A percentile compares a stretch with the other conserved stretches of the same genome.
These are phyloP conservation scores for Epichloe gansuensis DNA, from an alignment of 2,329 filamentous ascomycete species.

Conservation along the genomic window DNA sequence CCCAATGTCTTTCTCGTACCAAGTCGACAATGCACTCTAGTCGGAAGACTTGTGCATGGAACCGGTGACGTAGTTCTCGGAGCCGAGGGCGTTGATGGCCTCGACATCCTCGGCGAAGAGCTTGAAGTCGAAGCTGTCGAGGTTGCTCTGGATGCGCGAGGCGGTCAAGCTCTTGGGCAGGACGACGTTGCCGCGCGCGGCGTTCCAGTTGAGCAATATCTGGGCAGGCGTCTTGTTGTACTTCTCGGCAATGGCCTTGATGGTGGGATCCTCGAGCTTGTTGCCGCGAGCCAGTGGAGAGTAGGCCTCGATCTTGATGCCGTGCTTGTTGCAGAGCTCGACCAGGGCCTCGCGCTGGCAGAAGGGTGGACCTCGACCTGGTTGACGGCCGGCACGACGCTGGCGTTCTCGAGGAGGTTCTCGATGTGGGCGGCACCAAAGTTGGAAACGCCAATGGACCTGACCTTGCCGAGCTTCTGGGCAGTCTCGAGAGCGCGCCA, in stretches of 20 bases:
- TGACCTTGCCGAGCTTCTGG: constrained; percentile 50
- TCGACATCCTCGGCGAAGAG: constrained; percentile 50
- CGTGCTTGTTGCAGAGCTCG: constrained; percentile 41
- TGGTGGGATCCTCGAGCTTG: constrained; percentile 42
- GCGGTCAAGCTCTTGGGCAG: constrained; percentile 61
- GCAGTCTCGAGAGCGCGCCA: constrained; percentile 63
- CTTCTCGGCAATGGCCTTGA: constrained; percentile 52
- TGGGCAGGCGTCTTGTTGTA: constrained; percentile 63
- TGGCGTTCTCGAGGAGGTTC: constrained; percentile 40
- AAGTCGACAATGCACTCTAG: constrained; percentile 12
- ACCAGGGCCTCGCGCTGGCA: constrained; percentile 50
- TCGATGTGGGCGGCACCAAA: constrained; percentile 60
- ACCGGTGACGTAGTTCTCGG: constrained; percentile 62
- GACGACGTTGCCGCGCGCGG: constrained; percentile 62
- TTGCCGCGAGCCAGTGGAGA: constrained; percentile 33
- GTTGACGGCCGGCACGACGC: constrained; percentile 54
- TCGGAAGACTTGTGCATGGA: constrained; percentile 28
- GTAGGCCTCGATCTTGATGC: constrained; percentile 46
- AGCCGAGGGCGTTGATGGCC: constrained; percentile 46
- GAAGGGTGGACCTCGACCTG: constrained; percentile 75
- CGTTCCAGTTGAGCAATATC: constrained; percentile 65
- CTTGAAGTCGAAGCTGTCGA: constrained; percentile 46
- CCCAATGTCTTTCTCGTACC: background rate
- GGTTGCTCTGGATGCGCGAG: constrained; percentile 55
- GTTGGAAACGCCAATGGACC: constrained; percentile 67